Base-by-base conservation (phyloP, 495 filamentous ascomycete species). In the Lophium mytilinum region DNA sequence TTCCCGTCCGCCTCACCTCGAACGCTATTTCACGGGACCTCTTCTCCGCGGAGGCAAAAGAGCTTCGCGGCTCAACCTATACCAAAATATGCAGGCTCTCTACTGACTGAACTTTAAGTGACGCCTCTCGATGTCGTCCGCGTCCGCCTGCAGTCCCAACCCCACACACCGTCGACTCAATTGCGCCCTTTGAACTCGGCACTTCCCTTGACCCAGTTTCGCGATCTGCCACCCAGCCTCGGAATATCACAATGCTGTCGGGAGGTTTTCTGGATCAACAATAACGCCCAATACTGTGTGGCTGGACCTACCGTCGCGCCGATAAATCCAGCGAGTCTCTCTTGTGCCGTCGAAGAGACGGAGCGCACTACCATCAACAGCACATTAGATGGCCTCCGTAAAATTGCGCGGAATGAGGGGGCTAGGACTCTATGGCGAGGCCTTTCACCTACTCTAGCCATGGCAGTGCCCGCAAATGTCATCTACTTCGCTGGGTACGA, bases 401-500 rank as follows among this genome's bases (percentile, higher is more conserved):
- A 97, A 73, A 98, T 98, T 62, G 89, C 94, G n/a, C 84, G 89
- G 34, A 89, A 97, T 68, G 93, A 98, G 74, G 93, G 93, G 0
- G 60, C 87, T 12, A 80, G 78, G 17, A 89, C 94, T 8, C 78
- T 98, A 49, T 98, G 93, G 93, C 83, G 93, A 37, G 93, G 93
- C 5, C 78, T 98, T 1, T 90, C 87, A 17, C 90, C 94, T 9
- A 98, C 94, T 1, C 72, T 98, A 41, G 79, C 88, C 63, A 98
- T 98, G 93, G 84, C 92, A 3, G 81, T 98, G 34, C 93, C 93
- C 0, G 89, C 82, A 37, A 98, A 98, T 70, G 91, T 98, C 58
- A 97, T 98, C 57, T 98, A 98, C 72, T 96, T 96, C 64, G 92
- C 93, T 35, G 93, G 92, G n/a, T 98, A 98, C 69, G 93, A 98